Evolutionary conservation across 2,329 filamentous ascomycete genomes (phyloP).

Genomic region (Westerdykella sp.): DNA sequence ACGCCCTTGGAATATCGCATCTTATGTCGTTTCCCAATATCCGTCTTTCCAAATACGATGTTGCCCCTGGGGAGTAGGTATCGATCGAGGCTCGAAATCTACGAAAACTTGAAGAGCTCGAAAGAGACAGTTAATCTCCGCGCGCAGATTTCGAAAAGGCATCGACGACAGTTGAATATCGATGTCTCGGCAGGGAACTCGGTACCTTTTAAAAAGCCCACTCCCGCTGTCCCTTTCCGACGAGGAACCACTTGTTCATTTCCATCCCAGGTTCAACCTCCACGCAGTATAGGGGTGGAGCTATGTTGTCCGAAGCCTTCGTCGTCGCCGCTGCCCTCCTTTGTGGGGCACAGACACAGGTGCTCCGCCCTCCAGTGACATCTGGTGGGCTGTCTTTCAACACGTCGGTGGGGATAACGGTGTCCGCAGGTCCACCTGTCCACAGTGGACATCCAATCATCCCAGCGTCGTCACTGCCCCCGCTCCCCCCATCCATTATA

Average conservation of each 20-base stretch:
- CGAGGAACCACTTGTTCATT: neutral
- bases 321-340: slow-evolving; percentile 3
- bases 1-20: slow-evolving; percentile 4
- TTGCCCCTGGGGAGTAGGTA: neutral
- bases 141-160: neutral
- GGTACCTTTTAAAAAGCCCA: neutral
- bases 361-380: too few relatives aligned
- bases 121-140: neutral
- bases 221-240: neutral
- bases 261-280: neutral
- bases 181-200: neutral
- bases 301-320: slow-evolving; percentile 3
- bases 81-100: neutral
- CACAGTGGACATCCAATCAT: neutral
- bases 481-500: neutral
- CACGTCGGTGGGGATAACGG: slow-evolving; percentile 1
- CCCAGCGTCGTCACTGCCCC: neutral
- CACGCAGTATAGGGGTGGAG: too few relatives aligned
- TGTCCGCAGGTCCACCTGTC: neutral
- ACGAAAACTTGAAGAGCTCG: neutral
- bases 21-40: slow-evolving; percentile 1
- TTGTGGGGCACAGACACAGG: slow-evolving; percentile 1
- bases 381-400: slow-evolving; percentile 1
- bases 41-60: neutral
- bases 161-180: neutral